Evolutionary conservation across 768 basidiomycete genomes (phyloP).

Genomic region (Auricularia auricula-judae): DNA sequence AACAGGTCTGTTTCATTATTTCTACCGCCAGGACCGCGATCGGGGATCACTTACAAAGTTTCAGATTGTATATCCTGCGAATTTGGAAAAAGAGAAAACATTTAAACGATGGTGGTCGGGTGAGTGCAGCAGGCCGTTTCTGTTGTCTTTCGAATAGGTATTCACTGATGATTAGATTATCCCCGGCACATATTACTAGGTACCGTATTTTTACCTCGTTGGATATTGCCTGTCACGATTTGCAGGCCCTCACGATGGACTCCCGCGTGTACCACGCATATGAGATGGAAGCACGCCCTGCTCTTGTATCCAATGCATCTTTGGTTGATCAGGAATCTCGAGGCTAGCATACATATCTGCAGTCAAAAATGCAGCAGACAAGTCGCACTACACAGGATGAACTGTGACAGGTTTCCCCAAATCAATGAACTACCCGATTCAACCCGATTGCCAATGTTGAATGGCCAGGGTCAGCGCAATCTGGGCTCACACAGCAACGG

Average conservation of each 20-base stretch:
- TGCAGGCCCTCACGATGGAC: neutral
- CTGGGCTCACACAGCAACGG: too few species aligned
- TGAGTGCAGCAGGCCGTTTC: neutral
- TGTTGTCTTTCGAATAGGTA: neutral
- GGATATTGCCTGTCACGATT: neutral
- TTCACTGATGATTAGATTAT: neutral
- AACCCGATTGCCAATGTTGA: too few species aligned
- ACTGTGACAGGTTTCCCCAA: too few species aligned
- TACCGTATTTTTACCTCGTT: neutral
- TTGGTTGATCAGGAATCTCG: too few species aligned
- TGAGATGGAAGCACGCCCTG: neutral
- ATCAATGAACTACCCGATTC: too few species aligned
- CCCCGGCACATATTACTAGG: neutral
- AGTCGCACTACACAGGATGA: too few species aligned
- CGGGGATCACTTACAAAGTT: too few species aligned
- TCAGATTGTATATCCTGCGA: neutral
- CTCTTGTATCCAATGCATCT: too few species aligned
- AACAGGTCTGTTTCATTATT: neutral
- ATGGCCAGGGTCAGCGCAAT: too few species aligned
- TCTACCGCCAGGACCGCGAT: too few species aligned
- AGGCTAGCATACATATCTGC: too few species aligned
- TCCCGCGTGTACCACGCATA: neutral
- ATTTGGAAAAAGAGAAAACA: neutral
- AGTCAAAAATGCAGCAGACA: too few species aligned
- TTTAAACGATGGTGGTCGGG: neutral